Conservation (phyloP, 2,329 filamentous ascomycete species). For the Kalaharituber pfeilii region DNA sequence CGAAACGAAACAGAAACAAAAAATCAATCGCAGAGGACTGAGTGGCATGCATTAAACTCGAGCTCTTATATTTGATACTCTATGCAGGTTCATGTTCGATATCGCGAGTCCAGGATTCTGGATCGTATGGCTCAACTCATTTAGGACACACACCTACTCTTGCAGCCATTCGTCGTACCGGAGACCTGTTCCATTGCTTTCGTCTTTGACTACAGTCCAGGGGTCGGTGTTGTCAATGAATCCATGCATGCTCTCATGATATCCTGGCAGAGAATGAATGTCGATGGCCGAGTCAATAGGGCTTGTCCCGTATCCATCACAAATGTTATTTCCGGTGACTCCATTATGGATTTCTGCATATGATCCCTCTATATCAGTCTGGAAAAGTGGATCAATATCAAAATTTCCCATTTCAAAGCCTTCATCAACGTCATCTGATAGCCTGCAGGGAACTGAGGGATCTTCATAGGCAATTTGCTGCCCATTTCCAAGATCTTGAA, state of each 20-base stretch:
- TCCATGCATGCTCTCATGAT: not conserved
- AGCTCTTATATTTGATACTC: too few relatives aligned
- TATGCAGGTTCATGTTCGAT: too few relatives aligned
- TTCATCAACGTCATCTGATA: not conserved
- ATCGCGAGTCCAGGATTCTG: too few relatives aligned
- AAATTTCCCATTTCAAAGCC: not conserved
- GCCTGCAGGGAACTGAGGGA: not conserved
- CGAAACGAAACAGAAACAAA: too few relatives aligned
- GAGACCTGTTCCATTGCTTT: constrained; percentile 3
- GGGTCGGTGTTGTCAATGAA: constrained; percentile 2
- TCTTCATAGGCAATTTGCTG: constrained; percentile 1
- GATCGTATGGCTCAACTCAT: too few relatives aligned
- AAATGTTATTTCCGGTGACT: constrained; percentile 1
- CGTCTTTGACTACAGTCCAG: constrained; percentile 1
- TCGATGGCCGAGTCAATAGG: constrained; percentile 6
- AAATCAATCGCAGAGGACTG: too few relatives aligned
- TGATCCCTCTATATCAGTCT: not conserved
- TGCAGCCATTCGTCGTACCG: constrained; percentile 15
- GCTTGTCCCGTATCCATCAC: constrained; percentile 1
- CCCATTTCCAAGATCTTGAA: constrained; percentile 10
- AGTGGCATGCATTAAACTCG: too few relatives aligned
- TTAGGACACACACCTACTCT: constrained; percentile 10
- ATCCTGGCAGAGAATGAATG: constrained; percentile 6
- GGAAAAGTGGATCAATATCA: not conserved
- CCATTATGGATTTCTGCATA: not conserved